These are phyloP conservation scores for Scheffersomyces titani DNA, from an alignment of 1,139 yeast species.

Conservation along the genomic window DNA sequence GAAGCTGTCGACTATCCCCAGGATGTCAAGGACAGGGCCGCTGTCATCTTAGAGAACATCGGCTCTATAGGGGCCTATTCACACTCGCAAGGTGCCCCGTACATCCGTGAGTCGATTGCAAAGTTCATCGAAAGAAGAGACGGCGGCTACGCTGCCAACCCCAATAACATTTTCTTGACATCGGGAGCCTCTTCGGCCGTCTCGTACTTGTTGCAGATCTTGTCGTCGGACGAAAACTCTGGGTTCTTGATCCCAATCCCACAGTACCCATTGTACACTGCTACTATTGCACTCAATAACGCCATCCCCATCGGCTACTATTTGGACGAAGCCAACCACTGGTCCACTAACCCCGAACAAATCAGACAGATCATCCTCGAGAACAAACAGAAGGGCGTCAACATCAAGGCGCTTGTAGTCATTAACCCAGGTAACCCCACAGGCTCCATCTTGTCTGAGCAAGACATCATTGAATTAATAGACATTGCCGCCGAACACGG, in stretches of 20 bases:
- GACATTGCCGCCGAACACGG: conserved; percentile 82
- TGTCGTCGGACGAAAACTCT: conserved; percentile 64
- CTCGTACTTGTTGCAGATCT: conserved; percentile 66
- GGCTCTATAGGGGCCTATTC: conserved; percentile 95
- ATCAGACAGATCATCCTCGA: conserved; percentile 58
- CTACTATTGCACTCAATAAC: conserved; percentile 79
- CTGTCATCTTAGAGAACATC: conserved; percentile 54
- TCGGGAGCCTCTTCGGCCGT: conserved; percentile 96
- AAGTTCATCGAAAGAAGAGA: conserved; percentile 75
- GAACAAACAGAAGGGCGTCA: conserved; percentile 55
- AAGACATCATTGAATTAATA: conserved; percentile 69
- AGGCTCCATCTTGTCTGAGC: conserved; percentile 71
- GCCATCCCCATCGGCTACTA: conserved; percentile 87
- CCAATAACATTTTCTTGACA: conserved; percentile 78
- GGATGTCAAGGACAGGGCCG: conserved; percentile 78
- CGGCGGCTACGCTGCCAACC: conserved; percentile 54
- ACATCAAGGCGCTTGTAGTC: conserved; percentile 80
- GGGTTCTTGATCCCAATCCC: conserved; percentile 97
- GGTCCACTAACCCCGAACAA: conserved; percentile 79
- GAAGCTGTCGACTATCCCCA: conserved; percentile 49
- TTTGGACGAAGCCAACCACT: conserved; percentile 72
- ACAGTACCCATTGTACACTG: conserved; percentile 95
- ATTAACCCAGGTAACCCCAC: conserved; percentile 99
- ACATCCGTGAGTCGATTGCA: conserved; percentile 76
- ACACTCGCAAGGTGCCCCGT: conserved; percentile 81